Conservation (phyloP, 164 flowering plant genomes). For the Vitis rotundifolia region DNA sequence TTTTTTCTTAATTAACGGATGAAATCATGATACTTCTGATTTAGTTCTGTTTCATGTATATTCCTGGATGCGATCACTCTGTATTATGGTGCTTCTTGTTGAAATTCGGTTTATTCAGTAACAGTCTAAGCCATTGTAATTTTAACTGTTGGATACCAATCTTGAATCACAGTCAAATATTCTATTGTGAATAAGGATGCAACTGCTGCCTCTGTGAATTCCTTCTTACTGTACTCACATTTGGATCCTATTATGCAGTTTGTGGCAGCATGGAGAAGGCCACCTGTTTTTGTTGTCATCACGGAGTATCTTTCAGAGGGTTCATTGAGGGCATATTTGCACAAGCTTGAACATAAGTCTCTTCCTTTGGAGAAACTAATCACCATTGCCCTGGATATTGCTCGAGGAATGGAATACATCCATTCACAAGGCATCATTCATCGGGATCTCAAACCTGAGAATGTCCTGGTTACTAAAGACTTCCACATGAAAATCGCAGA, state of each 20-base stretch:
- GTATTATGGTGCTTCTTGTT: too few species aligned
- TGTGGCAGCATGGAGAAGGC: slow-evolving; percentile 74
- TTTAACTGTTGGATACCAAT: neutral
- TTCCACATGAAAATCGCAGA: slow-evolving; percentile 80
- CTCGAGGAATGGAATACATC: slow-evolving; percentile 88
- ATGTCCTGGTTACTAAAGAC: slow-evolving; percentile 69
- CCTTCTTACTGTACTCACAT: too few species aligned
- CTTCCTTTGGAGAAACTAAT: slow-evolving; percentile 61
- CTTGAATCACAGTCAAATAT: neutral
- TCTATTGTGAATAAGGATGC: too few species aligned
- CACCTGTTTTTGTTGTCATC: slow-evolving; percentile 72
- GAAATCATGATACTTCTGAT: too few species aligned
- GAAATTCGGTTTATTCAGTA: neutral
- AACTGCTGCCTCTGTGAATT: too few species aligned
- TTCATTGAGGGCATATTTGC: slow-evolving; percentile 79
- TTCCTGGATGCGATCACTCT: too few species aligned
- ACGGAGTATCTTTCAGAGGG: slow-evolving; percentile 86
- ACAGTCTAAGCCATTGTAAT: too few species aligned
- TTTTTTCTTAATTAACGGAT: too few species aligned
- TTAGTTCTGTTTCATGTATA: too few species aligned
- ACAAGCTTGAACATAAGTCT: slow-evolving; percentile 61
- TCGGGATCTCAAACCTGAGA: slow-evolving; percentile 73
- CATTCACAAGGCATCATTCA: slow-evolving; percentile 92
- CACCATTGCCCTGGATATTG: slow-evolving; percentile 71
- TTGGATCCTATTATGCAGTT: slow-evolving; percentile 47